Evolutionary conservation across 257 asterid species (phyloP), one percentile per base, ranked within the genome.

Genomic region (Apocynum venetum): DNA sequence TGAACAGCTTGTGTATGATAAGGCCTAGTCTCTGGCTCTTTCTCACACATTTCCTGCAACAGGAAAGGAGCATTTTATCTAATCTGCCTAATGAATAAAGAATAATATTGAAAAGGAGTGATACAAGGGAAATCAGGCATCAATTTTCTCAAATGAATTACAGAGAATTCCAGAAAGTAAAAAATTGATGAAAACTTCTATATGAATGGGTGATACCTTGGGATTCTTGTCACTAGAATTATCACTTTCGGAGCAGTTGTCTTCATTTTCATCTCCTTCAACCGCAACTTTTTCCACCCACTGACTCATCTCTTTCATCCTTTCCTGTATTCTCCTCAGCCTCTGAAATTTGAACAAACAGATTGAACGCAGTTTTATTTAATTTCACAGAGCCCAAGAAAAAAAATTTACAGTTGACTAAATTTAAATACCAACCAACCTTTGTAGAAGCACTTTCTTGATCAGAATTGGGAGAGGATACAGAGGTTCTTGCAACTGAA

Each of bases 261-360:
- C 40, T 61, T 61, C 86, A 8, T 83, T 52, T 1, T 81, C 82
- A 0, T 80, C 85, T 4, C 76, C 83, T 82, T 84, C 89, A 17
- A 36, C 20, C 11, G 77, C 78, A 1, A 84, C 88, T 72, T 85
- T 71, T 52, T 81, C 78, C 84, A 82, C 81, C 89, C 85, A 84
- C 51, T 85, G 73, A 25, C 72, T 83, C 87, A 85, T 83, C 78
- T 83, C 86, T 49, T 41, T 82, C 78, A 88, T 67, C 76, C 80
- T 59, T 55, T 83, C 84, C 77, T 65, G 80, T 80, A 87, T 80
- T 74, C 83, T 80, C 71, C 72, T 85, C 85, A 85, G 78, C 83
- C 85, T 80, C 91, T 87, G 88, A 2, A 43, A 60, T 75, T 8
- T 52, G 6, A 35, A 71, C 36, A 20, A 12, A 66, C 47, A 43